phyloP scores from a whole-genome alignment of 1,284 basidiomycete species.

The Naganishia liquefaciens region DNA sequence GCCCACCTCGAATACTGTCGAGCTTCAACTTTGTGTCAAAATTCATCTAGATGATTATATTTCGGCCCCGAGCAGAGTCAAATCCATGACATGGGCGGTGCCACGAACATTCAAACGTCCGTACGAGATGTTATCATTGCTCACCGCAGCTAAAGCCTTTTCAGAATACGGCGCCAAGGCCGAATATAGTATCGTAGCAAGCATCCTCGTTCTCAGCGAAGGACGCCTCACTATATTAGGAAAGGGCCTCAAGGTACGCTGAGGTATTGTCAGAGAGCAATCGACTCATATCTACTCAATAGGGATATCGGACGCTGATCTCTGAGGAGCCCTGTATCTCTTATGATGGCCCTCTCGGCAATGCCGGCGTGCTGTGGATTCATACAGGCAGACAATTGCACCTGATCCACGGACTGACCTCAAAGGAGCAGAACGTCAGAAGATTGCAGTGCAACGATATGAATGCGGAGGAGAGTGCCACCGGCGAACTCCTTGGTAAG shows the following conservation, averaged over 20 bases:
- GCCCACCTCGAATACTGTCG: conserved; percentile 78
- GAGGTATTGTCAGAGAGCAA: neutral
- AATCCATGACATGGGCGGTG: conserved; percentile 96
- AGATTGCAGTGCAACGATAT: neutral
- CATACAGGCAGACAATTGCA: neutral
- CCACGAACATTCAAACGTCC: conserved; percentile 86
- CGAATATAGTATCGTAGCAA: conserved; percentile 89
- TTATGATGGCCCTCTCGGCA: conserved; percentile 3
- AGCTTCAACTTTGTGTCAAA: conserved; percentile 85
- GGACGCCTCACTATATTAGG: conserved; percentile 83
- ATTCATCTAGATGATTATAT: conserved; percentile 94
- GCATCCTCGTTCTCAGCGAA: conserved; percentile 93
- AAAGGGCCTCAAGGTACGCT: conserved; percentile 38
- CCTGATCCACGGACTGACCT: neutral
- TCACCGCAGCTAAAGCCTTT: neutral
- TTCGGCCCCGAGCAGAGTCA: conserved; percentile 76
- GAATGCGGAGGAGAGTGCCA: neutral
- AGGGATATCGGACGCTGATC: neutral
- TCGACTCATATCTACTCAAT: neutral
- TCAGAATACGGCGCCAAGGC: conserved; percentile 88
- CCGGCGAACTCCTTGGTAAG: conserved; percentile 17
- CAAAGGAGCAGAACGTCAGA: neutral
- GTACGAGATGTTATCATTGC: conserved; percentile 42
- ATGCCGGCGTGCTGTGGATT: neutral
- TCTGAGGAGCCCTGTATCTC: neutral